Evolutionary conservation across 75 land plant species (phyloP), one percentile per base, ranked within the genome.

Genomic region (Selaginella moellendorffii): DNA sequence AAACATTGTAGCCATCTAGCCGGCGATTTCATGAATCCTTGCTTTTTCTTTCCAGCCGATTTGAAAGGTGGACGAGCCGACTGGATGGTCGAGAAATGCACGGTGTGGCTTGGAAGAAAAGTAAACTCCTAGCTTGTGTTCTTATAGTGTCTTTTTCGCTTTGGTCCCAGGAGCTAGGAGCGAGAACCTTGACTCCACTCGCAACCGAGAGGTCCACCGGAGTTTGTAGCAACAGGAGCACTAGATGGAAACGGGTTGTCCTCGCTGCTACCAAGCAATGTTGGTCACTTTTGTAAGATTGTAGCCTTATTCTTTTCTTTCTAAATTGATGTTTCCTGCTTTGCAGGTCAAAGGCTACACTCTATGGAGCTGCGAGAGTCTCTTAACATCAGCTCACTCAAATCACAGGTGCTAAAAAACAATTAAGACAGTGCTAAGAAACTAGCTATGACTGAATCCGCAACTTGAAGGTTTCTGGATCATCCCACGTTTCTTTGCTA

Each of bases 21-120:
- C 1, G 26, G 21, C 14, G 8, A 70, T 28, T 26, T 17, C 27
- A 18, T 53, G 63, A 2, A 19, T 60, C 24, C 26, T 30, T 54
- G 20, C 51, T 26, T 65, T 67, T 22, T 36, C 24, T 27, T 19
- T 36, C 26, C 68, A 90, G 97, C 88, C 24, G 76, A 81, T 30
- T 67, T 92, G 46, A 92, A 92, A 74, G 97, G 97, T 59, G 97
- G 97, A 42, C 80, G 97, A 23, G 84, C 81, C 62, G 97, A 92
- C 64, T 92, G 97, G 97, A 86, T 92, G 64, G 65, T 92, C 31
- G 97, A 92, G 27, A 92, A 92, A 66, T 88, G 97, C 76, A 92
- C 97, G 5, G 97, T 90, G 74, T 31, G 83, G 63, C 26, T 61
- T 53, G n/a, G n/a, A n/a, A n/a, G n/a, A n/a, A n/a, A n/a, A n/a